Evolutionary conservation across 2,329 filamentous ascomycete genomes (phyloP), one percentile per base, ranked within the genome.

Genomic region (Ilyonectria sp.): DNA sequence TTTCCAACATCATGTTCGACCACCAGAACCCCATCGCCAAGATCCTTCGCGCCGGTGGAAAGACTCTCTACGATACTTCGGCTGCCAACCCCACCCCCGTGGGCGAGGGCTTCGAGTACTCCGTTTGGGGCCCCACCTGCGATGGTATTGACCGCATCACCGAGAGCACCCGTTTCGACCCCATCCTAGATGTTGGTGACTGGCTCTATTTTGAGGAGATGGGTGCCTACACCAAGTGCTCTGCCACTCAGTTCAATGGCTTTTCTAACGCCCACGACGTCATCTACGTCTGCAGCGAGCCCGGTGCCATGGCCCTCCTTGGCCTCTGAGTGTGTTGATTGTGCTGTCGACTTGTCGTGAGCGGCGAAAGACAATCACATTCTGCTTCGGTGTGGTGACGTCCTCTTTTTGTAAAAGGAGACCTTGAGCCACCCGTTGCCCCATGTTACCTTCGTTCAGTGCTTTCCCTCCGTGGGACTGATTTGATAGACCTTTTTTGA

Each of bases 201-300:
- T 99, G 96, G 96, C 87, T 99, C 61, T 99, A 97, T 85, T 99
- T 99, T 82, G 94, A 98, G 84, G 91, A 97, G 69, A 99, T 99
- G 96, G 96, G 96, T 62, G 95, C 96, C 26, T 99, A 99, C 83
- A 98, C 96, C 75, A 97, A 95, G 87, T 98, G 95, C 87, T 98
- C 94, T 67, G 95, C 96, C 70, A 99, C 96, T 64, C 91, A 93
- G 78, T 99, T 99, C 91, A 99, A 99, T 75, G 96, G 96, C 71
- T 99, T 98, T 83, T 93, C 91, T 61, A 94, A 98, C 82, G 88
- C 91, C 75, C 96, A 99, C 81, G 93, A 97, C 76, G 92, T 97
- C 70, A 91, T 98, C 72, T 98, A 98, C 79, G 92, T 98, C 74
- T 97, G 92, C 80, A 98, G 94, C 82, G 96, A 99, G 89, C 89